Conservation (phyloP, 108 stramenopile species). For the Nitzschia sp. region DNA sequence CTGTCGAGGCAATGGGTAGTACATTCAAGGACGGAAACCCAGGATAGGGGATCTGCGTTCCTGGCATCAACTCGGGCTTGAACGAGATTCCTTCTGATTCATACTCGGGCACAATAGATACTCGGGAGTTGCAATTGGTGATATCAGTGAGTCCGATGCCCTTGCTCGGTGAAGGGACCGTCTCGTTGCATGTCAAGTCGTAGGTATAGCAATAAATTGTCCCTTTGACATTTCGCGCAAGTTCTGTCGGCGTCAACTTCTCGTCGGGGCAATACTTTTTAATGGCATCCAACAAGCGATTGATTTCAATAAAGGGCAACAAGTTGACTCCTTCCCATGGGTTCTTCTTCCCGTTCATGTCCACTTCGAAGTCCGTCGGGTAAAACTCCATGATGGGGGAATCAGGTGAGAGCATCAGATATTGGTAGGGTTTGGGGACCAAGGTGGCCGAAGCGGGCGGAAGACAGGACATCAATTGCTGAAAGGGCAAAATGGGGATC, state of each 20-base stretch:
- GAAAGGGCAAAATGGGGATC: constrained; percentile 87
- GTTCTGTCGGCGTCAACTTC: constrained; percentile 77
- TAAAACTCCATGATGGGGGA: constrained; percentile 95
- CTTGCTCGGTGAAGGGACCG: constrained; percentile 78
- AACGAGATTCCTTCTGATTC: constrained; percentile 62
- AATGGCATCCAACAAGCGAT: constrained; percentile 77
- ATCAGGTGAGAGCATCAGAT: constrained; percentile 81
- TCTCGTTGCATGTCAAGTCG: constrained; percentile 74
- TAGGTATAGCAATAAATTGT: constrained; percentile 75
- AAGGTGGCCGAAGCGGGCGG: constrained; percentile 87
- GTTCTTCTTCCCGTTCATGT: constrained; percentile 99
- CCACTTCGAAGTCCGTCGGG: constrained; percentile 91
- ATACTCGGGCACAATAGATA: constrained; percentile 62
- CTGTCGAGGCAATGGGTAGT: constrained; percentile 71
- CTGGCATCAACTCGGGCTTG: constrained; percentile 80
- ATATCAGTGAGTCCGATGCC: constrained; percentile 86
- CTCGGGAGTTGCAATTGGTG: constrained; percentile 70
- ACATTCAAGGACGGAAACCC: constrained; percentile 94
- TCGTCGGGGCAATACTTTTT: constrained; percentile 72
- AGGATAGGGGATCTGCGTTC: constrained; percentile 86
- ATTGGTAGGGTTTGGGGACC: constrained; percentile 86
- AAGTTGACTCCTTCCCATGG: constrained; percentile 99
- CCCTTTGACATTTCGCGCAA: constrained; percentile 73
- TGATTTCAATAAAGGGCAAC: constrained; percentile 96
- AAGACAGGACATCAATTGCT: constrained; percentile 97